Percentiles rank a stretch among this genome's conserved stretches.
These are phyloP conservation scores for Suhomyces bolitotheri DNA, from an alignment of 1,139 yeast genomes.

Conservation along the genomic window DNA sequence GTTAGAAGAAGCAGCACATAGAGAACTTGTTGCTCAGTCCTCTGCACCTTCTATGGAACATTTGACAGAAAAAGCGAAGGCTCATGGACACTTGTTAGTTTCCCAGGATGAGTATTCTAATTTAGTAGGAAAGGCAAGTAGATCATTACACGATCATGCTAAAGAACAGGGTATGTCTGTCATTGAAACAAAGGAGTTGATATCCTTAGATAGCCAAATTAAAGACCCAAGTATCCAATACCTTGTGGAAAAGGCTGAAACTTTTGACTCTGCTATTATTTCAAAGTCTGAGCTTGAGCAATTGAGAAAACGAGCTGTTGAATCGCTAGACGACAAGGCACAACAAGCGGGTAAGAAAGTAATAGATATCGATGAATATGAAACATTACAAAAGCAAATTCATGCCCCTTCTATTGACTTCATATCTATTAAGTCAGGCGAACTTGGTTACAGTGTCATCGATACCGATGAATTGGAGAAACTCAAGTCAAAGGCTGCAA, in stretches of 20 bases:
- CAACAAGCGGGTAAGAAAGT: slow-evolving; percentile 21
- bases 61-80: slow-evolving; percentile 27
- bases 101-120: slow-evolving; percentile 24
- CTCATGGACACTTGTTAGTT: slow-evolving; percentile 29
- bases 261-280: slow-evolving; percentile 8
- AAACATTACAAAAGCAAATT: slow-evolving; percentile 29
- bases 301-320: slow-evolving; percentile 11
- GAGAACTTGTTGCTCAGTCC: slow-evolving; percentile 14
- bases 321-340: slow-evolving; percentile 17
- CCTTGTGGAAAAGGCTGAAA: slow-evolving; percentile 19
- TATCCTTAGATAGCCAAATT: slow-evolving; percentile 14
- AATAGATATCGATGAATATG: slow-evolving; percentile 25
- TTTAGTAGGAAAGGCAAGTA: slow-evolving; percentile 16
- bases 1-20: slow-evolving; percentile 13
- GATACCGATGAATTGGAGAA: background rate
- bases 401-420: slow-evolving; percentile 33
- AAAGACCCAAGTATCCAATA: slow-evolving; percentile 24
- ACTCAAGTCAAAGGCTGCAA: slow-evolving; percentile 15
- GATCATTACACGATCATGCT: slow-evolving; percentile 15
- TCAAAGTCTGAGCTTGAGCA: slow-evolving; percentile 29
- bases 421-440: slow-evolving; percentile 26
- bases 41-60: slow-evolving; percentile 27
- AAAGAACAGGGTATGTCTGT: slow-evolving; percentile 10
- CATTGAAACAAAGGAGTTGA: slow-evolving; percentile 14
- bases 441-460: slow-evolving; percentile 6